A percentile compares a stretch with the other conserved stretches of the same genome.
phyloP scores from a whole-genome alignment of 371 early-diverging fungal species.

The Mucor saturninus region DNA sequence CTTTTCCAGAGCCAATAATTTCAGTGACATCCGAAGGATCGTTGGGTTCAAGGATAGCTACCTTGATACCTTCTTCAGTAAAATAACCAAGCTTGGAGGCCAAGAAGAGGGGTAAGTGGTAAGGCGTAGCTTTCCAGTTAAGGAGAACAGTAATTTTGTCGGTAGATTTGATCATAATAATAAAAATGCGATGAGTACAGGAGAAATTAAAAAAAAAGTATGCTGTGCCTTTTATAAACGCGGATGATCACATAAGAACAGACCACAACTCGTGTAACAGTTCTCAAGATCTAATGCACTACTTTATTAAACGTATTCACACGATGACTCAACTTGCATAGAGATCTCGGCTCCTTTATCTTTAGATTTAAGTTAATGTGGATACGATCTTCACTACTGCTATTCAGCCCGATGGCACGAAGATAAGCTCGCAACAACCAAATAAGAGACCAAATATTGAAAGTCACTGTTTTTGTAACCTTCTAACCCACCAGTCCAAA shows the following conservation, averaged over 20 bases:
- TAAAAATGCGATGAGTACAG: background rate
- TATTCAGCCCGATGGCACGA: too few relatives aligned
- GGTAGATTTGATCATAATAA: constrained; percentile 28
- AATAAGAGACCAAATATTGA: too few relatives aligned
- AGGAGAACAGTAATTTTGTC: constrained; percentile 63
- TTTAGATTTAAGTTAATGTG: background rate
- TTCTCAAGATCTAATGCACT: background rate
- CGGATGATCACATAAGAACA: background rate
- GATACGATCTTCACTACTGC: too few relatives aligned
- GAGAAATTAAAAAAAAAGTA: too few relatives aligned
- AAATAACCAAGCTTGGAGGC: constrained; percentile 69
- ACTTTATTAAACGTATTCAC: background rate
- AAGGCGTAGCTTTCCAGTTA: constrained; percentile 70
- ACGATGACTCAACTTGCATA: constrained; percentile 21
- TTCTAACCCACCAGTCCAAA: too few relatives aligned
- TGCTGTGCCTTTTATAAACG: background rate
- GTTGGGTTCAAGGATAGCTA: constrained; percentile 69
- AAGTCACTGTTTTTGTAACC: too few relatives aligned
- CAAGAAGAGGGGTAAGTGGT: constrained; percentile 69
- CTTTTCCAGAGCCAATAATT: constrained; percentile 68
- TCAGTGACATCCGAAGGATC: constrained; percentile 73
- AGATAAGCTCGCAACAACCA: too few relatives aligned
- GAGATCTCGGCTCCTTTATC: background rate
- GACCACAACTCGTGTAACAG: background rate
- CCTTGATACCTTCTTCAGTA: constrained; percentile 62